These are phyloP conservation scores for Candida maesae DNA, from an alignment of 805 yeast genomes.

Conservation along the genomic window DNA sequence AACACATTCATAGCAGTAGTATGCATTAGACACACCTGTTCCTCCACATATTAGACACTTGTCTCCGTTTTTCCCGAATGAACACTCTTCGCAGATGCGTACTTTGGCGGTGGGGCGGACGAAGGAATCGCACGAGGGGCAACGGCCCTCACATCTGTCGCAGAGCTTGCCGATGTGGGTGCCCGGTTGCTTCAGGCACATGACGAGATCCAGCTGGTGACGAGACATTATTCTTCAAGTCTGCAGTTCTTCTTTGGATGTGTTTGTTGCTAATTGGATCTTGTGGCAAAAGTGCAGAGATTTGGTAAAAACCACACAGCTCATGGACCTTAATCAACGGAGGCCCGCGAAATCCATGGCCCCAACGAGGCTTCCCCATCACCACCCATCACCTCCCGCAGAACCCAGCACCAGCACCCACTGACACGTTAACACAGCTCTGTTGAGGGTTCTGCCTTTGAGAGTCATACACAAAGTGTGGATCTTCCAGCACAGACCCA, in stretches of 20 bases:
- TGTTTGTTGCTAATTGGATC: background rate
- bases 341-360: no score
- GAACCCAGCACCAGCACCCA: no score
- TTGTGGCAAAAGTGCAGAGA: no score
- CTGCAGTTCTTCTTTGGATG: background rate
- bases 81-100: slow-evolving; percentile 79
- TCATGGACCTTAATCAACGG: no score
- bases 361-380: no score
- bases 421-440: no score
- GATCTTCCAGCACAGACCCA: no score
- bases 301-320: no score
- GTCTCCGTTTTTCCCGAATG: slow-evolving; percentile 60
- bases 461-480: no score
- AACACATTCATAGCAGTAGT: slow-evolving; percentile 84
- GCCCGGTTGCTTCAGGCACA: slow-evolving; percentile 87
- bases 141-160: slow-evolving; percentile 83
- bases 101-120: slow-evolving; percentile 68
- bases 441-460: no score
- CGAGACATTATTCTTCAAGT: slow-evolving; percentile 66
- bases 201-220: slow-evolving; percentile 80
- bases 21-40: slow-evolving; percentile 64
- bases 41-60: slow-evolving; percentile 80
- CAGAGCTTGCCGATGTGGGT: slow-evolving; percentile 67
- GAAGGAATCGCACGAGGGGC: slow-evolving; percentile 86
- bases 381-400: no score